Evolutionary conservation across 371 early-diverging fungal species (phyloP).

Genomic region (Mortierella sp.): DNA sequence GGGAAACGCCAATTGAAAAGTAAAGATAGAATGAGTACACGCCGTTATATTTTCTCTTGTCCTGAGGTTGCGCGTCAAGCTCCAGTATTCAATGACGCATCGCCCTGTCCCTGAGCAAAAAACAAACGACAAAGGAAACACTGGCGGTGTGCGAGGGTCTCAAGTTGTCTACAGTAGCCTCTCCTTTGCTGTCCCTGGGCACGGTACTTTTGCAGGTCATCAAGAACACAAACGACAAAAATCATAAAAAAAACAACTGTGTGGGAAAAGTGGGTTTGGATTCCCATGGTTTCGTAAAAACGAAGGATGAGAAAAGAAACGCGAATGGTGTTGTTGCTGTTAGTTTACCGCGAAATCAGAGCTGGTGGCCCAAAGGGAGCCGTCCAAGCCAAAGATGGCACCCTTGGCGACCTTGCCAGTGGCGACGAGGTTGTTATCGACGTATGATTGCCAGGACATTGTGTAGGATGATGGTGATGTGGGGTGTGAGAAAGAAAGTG

Average conservation of each 20-base stretch:
- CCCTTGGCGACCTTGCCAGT: constrained; percentile 81
- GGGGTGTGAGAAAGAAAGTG: constrained; percentile 5
- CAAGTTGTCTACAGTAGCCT: background rate
- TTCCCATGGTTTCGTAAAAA: background rate
- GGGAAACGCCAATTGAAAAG: background rate
- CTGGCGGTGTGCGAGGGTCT: background rate
- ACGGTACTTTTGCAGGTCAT: background rate
- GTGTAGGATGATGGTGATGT: constrained; percentile 33
- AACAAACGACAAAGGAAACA: background rate
- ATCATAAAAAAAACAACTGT: background rate
- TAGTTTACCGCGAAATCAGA: constrained; percentile 73
- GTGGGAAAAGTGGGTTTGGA: background rate
- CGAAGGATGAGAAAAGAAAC: background rate
- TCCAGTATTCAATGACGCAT: background rate
- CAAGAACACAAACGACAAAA: background rate
- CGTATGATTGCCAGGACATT: constrained; percentile 93
- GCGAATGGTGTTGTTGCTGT: no score
- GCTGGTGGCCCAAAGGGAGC: constrained; percentile 86
- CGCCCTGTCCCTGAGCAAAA: background rate
- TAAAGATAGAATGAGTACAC: constrained; percentile 7
- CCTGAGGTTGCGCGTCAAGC: background rate
- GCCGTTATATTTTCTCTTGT: background rate
- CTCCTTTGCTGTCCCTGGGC: background rate
- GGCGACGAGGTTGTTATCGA: constrained; percentile 86
- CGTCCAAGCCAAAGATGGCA: constrained; percentile 88